Evolutionary conservation across 352 stramenopile species (phyloP).

Genomic region (Plasmopara halstedii): DNA sequence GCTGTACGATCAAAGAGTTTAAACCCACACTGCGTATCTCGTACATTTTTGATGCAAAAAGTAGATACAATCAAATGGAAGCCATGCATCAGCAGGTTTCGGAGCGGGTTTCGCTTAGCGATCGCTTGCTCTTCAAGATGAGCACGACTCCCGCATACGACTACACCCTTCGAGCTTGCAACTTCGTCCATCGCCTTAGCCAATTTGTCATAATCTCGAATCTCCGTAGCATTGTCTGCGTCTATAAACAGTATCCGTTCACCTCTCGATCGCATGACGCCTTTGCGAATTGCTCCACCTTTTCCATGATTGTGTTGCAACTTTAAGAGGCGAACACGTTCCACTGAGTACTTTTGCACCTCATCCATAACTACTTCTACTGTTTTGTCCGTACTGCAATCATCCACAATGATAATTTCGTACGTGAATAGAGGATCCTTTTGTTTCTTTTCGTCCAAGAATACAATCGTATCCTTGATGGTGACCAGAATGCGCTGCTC

Average conservation of each 20-base stretch:
- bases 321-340: constrained; percentile 65
- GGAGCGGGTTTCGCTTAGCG: constrained; percentile 74
- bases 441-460: constrained; percentile 61
- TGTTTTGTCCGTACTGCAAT: constrained; percentile 85
- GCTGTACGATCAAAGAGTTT: constrained; percentile 89
- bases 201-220: constrained; percentile 82
- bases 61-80: constrained; percentile 89
- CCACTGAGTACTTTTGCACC: constrained; percentile 35
- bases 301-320: constrained; percentile 89
- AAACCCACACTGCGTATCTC: constrained; percentile 93
- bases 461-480: constrained; percentile 83
- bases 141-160: constrained; percentile 88
- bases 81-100: constrained; percentile 90
- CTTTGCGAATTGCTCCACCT: constrained; percentile 85
- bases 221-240: constrained; percentile 90
- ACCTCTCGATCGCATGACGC: constrained; percentile 77
- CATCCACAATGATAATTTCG: constrained; percentile 91
- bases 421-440: constrained; percentile 46
- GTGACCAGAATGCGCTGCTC: constrained; percentile 88
- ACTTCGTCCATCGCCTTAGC: constrained; percentile 44
- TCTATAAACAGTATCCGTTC: constrained; percentile 86
- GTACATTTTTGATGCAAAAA: constrained; percentile 78
- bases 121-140: constrained; percentile 84
- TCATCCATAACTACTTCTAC: constrained; percentile 56
- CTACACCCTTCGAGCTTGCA: constrained; percentile 29